Base-by-base conservation (phyloP, 2,329 filamentous ascomycete genomes). In the Tolypocladium endophyticum region DNA sequence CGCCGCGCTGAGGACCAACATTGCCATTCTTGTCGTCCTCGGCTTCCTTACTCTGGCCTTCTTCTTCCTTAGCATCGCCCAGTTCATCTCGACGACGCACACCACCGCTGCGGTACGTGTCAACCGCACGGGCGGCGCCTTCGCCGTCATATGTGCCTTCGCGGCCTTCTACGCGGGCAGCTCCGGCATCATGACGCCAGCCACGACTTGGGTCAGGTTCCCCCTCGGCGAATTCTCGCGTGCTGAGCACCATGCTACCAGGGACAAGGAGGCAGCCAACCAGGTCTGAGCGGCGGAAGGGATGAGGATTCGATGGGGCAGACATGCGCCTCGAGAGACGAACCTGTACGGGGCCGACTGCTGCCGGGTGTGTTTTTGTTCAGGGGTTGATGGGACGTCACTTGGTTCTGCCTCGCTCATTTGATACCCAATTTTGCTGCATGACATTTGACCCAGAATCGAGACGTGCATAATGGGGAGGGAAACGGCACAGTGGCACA, bases 1-100 rank as follows among this genome's bases (percentile, higher is more conserved):
- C 59, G 81, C 79, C 65, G 81, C 81, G 0, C 76, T 86, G 23
- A 75, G 78, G 62, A 86, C 83, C 5, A 86, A 84, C 45, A 73
- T 85, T 16, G 77, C 81, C 55, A 84, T 85, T 70, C 76, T 85
- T 65, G 63, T 73, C 55, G 79, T 86, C 4, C 82, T 87, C 69
- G 79, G 81, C 67, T 82, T 81, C 16, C 78, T 87, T 20, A 77
- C 80, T 56, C 61, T 87, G 33, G 79, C 81, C 1, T 86, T 86
- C 68, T 72, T 87, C 38, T 71, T 86, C 60, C 79, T 87, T 7
- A 81, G 79, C 58, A 73, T 88, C 53, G 80, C 78, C 2, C 80
- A 87, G 68, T 79, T 85, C 58, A 65, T 79, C 57, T 66, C 67
- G n/a, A 71, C 73, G 1, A 69, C 70, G 47, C 71, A 75, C 57